These are phyloP conservation scores for Diplodia seriata DNA, from an alignment of 2,329 filamentous ascomycete genomes.

Conservation along the genomic window DNA sequence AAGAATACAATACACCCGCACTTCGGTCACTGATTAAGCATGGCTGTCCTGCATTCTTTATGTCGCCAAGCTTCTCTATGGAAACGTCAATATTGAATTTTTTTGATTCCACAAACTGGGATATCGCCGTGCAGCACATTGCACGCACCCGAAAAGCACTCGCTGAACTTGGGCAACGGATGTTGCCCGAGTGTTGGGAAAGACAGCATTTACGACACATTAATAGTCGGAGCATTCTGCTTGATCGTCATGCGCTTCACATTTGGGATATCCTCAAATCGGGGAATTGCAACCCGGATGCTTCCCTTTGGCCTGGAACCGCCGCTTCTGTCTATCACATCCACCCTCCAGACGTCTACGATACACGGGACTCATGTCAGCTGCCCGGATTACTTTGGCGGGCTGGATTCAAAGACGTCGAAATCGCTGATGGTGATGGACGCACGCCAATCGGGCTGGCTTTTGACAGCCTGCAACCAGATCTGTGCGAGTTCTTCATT, in stretches of 20 bases:
- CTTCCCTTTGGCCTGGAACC: not conserved
- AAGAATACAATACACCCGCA: too few relatives aligned
- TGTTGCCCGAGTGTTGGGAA: not conserved
- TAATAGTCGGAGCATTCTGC: not conserved
- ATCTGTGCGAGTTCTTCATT: not conserved
- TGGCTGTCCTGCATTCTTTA: not conserved
- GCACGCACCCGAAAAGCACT: not conserved
- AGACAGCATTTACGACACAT: not conserved
- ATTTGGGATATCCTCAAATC: not conserved
- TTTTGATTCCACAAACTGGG: too few relatives aligned
- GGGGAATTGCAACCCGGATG: not conserved
- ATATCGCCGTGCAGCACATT: not conserved
- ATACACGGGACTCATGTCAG: not conserved
- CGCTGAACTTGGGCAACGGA: not conserved
- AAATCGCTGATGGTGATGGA: not conserved
- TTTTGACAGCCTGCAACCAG: not conserved
- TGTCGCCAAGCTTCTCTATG: too few relatives aligned
- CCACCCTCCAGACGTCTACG: accelerated
- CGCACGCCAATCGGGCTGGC: not conserved
- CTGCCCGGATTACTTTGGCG: not conserved
- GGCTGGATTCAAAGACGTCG: not conserved
- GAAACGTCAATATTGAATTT: too few relatives aligned
- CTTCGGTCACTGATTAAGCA: not conserved
- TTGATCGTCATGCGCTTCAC: not conserved
- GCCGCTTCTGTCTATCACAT: not conserved